Evolutionary conservation across 495 filamentous ascomycete genomes (phyloP), one percentile per base, ranked within the genome.

Genomic region (Ascobolus immersus): DNA sequence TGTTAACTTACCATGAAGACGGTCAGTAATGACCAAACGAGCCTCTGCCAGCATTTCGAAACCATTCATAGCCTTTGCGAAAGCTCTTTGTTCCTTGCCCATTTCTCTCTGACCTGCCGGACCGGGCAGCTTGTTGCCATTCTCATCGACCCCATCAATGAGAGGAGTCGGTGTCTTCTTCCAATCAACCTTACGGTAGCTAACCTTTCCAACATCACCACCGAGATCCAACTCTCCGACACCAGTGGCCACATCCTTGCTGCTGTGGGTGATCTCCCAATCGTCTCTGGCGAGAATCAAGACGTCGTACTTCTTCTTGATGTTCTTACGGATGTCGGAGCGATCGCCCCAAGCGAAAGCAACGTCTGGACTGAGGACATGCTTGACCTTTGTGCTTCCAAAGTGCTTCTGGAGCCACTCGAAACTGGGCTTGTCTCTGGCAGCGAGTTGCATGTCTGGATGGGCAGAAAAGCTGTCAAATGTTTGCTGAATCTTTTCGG

Each of bases 261-360:
- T 20, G 28, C 34, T 34, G 3, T 28, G 21, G 11, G 41, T 37
- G n/a, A 41, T 32, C 25, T 41, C 41, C 28, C n/a, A 14, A 17
- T 44, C 41, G 14, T 44, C 31, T 7, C 41, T 27, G 2, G 41
- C 38, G n/a, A 44, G 34, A 14, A 44, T 44, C 18, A 44, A 34
- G 11, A 44, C 22, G 14, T 44, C 28, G 21, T 22, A 43, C 40
- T 22, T 43, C 21, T 43, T 43, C 4, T 36, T 28, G 8, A 25
- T 28, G 9, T 43, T 41, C 17, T 31, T 29, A 10, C 41, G 20
- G 28, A 44, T 41, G 20, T 44, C 41, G 10, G 41, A 34, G 18
- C 41, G 25, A 24, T 33, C 33, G 9, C 41, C 41, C 41, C 41
- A 44, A 39, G 41, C 38, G 20, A 44, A 44, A n/a, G 41, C 41